phyloP scores from a whole-genome alignment of 2,329 filamentous ascomycete species.

The Fusarium tupiense region DNA sequence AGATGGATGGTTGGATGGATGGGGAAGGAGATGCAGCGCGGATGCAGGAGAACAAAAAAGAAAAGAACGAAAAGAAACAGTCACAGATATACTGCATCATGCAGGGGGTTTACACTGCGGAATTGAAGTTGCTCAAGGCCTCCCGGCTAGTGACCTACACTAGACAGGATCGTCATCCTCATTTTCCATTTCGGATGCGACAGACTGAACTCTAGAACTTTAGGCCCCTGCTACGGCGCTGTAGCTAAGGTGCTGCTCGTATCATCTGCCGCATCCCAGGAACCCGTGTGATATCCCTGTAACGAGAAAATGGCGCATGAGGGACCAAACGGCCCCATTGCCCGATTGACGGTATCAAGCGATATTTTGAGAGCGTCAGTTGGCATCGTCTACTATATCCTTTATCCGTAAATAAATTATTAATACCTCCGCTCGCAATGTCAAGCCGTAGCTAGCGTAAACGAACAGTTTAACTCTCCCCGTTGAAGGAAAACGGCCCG shows the following conservation, averaged over 20 bases:
- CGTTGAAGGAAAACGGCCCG: background rate
- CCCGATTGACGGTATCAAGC: background rate
- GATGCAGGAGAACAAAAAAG: background rate
- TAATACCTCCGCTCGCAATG: background rate
- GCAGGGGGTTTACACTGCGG: background rate
- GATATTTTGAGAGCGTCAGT: background rate
- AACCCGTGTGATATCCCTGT: background rate
- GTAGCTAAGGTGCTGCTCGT: background rate
- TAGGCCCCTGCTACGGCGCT: background rate
- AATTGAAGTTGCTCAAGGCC: background rate
- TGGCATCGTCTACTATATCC: background rate
- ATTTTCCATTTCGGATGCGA: background rate
- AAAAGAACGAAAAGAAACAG: background rate
- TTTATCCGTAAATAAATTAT: background rate
- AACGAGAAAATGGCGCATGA: background rate
- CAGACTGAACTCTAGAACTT: background rate
- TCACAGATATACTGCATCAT: background rate
- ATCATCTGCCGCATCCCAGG: background rate
- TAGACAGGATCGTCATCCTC: background rate
- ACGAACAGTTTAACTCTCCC: background rate
- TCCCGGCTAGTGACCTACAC: background rate
- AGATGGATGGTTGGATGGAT: background rate
- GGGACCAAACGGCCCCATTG: background rate
- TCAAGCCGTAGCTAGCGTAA: background rate
- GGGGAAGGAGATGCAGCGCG: background rate